A percentile compares a stretch with the other conserved stretches of the same genome.
These are phyloP conservation scores for Selenicereus undatus DNA, from an alignment of 148 eudicot genomes.

Conservation along the genomic window DNA sequence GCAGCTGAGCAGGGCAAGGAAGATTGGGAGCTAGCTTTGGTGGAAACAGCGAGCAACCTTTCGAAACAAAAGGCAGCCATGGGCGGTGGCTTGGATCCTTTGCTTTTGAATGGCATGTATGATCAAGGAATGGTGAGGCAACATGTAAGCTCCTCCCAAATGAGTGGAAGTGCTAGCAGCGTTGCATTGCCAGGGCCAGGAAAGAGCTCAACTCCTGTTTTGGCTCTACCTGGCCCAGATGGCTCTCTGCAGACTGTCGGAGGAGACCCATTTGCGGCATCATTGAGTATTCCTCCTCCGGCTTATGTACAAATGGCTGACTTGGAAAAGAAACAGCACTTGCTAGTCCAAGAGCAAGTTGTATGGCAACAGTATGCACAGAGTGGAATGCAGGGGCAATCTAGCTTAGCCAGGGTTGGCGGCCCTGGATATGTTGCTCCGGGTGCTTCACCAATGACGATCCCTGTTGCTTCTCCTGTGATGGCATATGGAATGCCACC, in stretches of 20 bases:
- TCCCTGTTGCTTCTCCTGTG: conserved; percentile 25
- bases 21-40: conserved; percentile 60
- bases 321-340: conserved; percentile 40
- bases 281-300: conserved; percentile 45
- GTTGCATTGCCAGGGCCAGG: conserved; percentile 30
- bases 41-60: conserved; percentile 41
- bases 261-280: conserved; percentile 57
- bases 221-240: conserved; percentile 45
- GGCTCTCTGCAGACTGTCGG: conserved; percentile 27
- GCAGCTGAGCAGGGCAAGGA: conserved; percentile 31
- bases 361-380: conserved; percentile 42
- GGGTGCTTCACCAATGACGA: conserved; percentile 34
- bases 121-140: conserved; percentile 35
- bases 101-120: conserved; percentile 40
- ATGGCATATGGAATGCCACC: conserved; percentile 90
- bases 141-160: conserved; percentile 13
- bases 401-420: conserved; percentile 55
- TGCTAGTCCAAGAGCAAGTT: conserved; percentile 37
- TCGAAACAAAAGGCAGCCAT: conserved; percentile 37
- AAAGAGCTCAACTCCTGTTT: conserved; percentile 20
- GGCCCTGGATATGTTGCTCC: conserved; percentile 54
- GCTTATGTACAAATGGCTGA: conserved; percentile 50
- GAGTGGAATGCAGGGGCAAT: conserved; percentile 80
- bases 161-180: conserved; percentile 37
- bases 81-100: conserved; percentile 42